Conservation (phyloP, 768 basidiomycete species). For the Russula sp. region DNA sequence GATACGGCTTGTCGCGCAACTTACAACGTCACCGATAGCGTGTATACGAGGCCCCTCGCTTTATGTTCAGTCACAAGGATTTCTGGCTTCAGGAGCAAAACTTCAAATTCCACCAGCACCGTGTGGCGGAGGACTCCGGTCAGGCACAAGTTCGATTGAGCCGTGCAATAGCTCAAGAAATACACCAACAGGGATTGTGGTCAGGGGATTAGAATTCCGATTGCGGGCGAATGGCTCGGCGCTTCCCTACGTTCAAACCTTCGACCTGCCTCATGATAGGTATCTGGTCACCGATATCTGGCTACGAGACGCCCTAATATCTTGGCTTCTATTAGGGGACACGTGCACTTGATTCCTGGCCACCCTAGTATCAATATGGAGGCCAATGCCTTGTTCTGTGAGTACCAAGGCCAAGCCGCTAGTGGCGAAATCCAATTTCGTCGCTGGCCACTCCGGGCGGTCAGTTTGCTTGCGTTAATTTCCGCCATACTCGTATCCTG, state of each 20-base stretch:
- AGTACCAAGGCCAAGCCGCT: slow-evolving; percentile 61
- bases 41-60: slow-evolving; percentile 5
- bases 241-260: slow-evolving; percentile 37
- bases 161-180: background rate
- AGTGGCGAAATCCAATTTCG: slow-evolving; percentile 52
- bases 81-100: slow-evolving; percentile 15
- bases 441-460: slow-evolving; percentile 63
- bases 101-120: slow-evolving; percentile 17
- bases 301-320: background rate
- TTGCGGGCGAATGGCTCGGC: slow-evolving; percentile 19
- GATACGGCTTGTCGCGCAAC: background rate
- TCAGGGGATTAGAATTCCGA: background rate
- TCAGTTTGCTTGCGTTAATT: slow-evolving; percentile 30
- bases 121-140: slow-evolving; percentile 22
- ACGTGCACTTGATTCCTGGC: slow-evolving; percentile 48
- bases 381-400: slow-evolving; percentile 51
- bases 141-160: background rate
- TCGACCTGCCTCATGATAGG: slow-evolving; percentile 29
- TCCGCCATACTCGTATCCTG: background rate
- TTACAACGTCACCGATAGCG: slow-evolving; percentile 2
- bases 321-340: slow-evolving; percentile 38
- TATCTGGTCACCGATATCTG: background rate
- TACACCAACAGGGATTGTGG: slow-evolving; percentile 19
- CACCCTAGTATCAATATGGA: slow-evolving; percentile 31
- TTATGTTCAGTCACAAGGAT: slow-evolving; percentile 13